These are phyloP conservation scores for Macrocybe gigantea DNA, from an alignment of 768 basidiomycete genomes.

Conservation along the genomic window DNA sequence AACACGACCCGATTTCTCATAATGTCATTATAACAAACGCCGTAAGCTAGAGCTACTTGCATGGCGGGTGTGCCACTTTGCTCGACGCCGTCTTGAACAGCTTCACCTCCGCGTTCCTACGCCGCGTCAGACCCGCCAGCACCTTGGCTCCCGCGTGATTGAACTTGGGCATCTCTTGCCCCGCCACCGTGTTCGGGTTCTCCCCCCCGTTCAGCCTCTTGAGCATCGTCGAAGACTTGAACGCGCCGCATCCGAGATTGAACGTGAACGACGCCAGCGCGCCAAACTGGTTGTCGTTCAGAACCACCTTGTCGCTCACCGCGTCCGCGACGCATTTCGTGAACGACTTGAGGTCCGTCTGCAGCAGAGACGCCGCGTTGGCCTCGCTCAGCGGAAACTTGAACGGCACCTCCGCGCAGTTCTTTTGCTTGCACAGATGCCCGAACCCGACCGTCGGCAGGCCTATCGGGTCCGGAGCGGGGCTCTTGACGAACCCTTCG, in stretches of 20 bases:
- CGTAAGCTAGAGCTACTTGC: no score
- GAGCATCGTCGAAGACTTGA: constrained; percentile 20
- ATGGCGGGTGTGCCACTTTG: constrained; percentile 18
- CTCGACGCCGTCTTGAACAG: constrained; percentile 24
- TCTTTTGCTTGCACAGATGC: constrained; percentile 22
- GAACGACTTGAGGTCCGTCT: constrained; percentile 19
- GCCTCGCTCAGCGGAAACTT: constrained; percentile 25
- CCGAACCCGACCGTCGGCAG: constrained; percentile 31
- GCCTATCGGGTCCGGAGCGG: constrained; percentile 28
- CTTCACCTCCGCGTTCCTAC: constrained; percentile 3
- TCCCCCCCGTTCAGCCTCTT: constrained; percentile 24
- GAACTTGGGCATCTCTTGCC: constrained; percentile 26
- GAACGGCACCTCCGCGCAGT: constrained; percentile 27
- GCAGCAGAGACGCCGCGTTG: constrained; percentile 21
- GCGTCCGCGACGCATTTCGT: constrained; percentile 22
- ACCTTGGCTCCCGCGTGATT: constrained; percentile 20
- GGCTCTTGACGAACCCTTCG: constrained; percentile 29
- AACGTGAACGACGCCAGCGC: constrained; percentile 26
- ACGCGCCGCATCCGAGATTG: constrained; percentile 22
- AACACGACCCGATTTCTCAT: no score
- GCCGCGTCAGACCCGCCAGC: constrained; percentile 19
- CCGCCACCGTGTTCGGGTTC: constrained; percentile 25
- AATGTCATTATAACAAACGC: no score
- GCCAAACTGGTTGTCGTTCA: constrained; percentile 30
- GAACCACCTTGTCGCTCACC: constrained; percentile 15